Evolutionary conservation across 1,139 yeast genomes (phyloP).

Genomic region (Pichia norvegensis): DNA sequence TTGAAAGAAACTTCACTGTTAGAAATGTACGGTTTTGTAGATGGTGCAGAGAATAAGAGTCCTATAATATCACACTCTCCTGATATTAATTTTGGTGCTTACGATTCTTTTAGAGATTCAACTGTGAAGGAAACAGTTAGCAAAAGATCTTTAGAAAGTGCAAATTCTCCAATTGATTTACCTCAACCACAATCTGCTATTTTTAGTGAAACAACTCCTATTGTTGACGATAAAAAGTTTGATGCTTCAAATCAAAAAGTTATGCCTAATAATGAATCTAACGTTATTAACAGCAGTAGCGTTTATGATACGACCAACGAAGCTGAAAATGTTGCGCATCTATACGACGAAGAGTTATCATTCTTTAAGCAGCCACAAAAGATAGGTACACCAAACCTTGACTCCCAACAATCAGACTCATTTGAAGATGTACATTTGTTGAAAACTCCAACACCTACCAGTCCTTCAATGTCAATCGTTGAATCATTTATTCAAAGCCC

Average conservation of each 20-base stretch:
- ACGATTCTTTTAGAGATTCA: slow-evolving; percentile 1
- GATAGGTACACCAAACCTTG: slow-evolving; percentile 1
- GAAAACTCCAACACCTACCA: slow-evolving; percentile 10
- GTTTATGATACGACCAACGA: slow-evolving; percentile 5
- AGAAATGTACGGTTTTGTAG: slow-evolving; percentile 22
- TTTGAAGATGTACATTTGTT: not conserved
- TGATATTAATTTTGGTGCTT: slow-evolving; percentile 4
- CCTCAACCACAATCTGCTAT: slow-evolving; percentile 12
- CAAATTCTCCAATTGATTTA: slow-evolving; percentile 7
- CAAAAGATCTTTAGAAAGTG: slow-evolving; percentile 9
- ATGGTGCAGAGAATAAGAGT: slow-evolving; percentile 13
- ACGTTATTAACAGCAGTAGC: slow-evolving; percentile 2
- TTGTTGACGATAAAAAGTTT: not conserved
- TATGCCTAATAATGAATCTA: not conserved
- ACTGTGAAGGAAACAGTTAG: slow-evolving; percentile 8
- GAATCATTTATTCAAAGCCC: slow-evolving; percentile 18
- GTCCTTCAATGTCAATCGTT: slow-evolving; percentile 12
- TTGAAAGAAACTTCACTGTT: slow-evolving; percentile 12
- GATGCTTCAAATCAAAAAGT: not conserved
- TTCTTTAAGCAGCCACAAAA: slow-evolving; percentile 9
- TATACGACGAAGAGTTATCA: slow-evolving; percentile 1
- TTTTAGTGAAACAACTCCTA: slow-evolving; percentile 8
- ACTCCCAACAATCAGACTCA: not conserved
- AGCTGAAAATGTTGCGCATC: not conserved
- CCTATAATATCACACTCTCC: slow-evolving; percentile 14